Evolutionary conservation across 2,329 filamentous ascomycete species (phyloP).

Genomic region (Polychaeton citri): DNA sequence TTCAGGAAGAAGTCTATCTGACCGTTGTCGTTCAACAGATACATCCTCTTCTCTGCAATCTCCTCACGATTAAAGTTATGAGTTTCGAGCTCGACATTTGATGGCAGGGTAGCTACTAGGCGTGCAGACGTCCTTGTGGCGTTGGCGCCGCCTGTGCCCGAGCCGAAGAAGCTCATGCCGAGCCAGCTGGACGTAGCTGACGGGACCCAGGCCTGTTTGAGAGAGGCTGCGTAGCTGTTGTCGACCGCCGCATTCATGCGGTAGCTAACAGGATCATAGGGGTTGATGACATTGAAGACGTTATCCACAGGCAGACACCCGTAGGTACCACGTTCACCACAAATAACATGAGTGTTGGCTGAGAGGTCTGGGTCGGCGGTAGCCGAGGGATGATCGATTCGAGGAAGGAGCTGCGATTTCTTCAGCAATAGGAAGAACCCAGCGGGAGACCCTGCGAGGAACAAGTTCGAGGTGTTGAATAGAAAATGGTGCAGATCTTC

Average conservation of each 20-base stretch:
- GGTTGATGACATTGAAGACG: slow-evolving; percentile 82
- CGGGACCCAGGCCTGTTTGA: slow-evolving; percentile 70
- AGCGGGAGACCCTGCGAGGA: slow-evolving; percentile 78
- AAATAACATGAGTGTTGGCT: slow-evolving; percentile 40
- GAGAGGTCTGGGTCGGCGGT: slow-evolving; percentile 53
- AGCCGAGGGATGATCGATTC: slow-evolving; percentile 61
- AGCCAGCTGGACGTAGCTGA: slow-evolving; percentile 40
- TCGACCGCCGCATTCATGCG: slow-evolving; percentile 85
- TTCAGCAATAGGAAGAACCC: slow-evolving; percentile 89
- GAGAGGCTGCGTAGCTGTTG: slow-evolving; percentile 57
- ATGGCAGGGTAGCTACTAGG: slow-evolving; percentile 27
- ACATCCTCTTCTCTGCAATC: slow-evolving; percentile 77
- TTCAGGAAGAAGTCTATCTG: slow-evolving; percentile 85
- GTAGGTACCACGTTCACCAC: slow-evolving; percentile 67
- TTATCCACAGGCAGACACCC: slow-evolving; percentile 92
- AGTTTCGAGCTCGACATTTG: slow-evolving; percentile 73
- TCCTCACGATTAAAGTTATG: slow-evolving; percentile 92
- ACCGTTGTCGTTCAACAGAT: slow-evolving; percentile 85
- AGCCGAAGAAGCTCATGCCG: slow-evolving; percentile 19
- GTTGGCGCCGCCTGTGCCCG: slow-evolving; percentile 9
- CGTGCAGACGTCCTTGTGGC: slow-evolving; percentile 23
- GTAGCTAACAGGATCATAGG: slow-evolving; percentile 73
- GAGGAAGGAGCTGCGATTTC: slow-evolving; percentile 56
- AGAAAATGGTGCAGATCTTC: slow-evolving; percentile 50
- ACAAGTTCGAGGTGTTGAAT: slow-evolving; percentile 82